A percentile compares a stretch with the other conserved stretches of the same genome.
phyloP scores from a whole-genome alignment of 2,329 filamentous ascomycete species.

The Neofusicoccum umdonicola region DNA sequence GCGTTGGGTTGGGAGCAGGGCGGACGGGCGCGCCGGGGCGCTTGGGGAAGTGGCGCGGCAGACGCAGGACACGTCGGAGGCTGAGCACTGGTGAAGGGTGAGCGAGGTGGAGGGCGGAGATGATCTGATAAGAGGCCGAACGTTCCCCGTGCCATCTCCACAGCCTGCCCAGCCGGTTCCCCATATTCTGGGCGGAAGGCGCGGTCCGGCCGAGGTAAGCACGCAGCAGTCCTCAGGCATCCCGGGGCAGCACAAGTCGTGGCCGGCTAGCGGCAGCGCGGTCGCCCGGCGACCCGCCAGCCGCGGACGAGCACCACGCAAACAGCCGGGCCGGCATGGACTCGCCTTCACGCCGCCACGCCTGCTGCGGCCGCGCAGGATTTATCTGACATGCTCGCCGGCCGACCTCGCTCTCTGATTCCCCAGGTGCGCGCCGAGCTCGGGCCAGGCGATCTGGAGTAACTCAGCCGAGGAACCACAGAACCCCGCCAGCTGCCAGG shows the following conservation, averaged over 20 bases:
- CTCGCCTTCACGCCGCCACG: too few relatives aligned
- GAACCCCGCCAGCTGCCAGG: slow-evolving; percentile 2
- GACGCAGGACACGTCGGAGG: not conserved
- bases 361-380: too few relatives aligned
- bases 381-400: too few relatives aligned
- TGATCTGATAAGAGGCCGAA: not conserved
- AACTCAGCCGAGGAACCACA: not conserved
- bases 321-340: too few relatives aligned
- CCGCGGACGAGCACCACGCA: too few relatives aligned
- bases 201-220: not conserved
- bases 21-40: not conserved
- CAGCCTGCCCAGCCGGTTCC: not conserved
- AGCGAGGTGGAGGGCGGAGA: not conserved
- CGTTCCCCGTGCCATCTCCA: not conserved
- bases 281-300: too few relatives aligned
- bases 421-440: not conserved
- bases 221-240: not conserved
- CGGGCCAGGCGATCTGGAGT: not conserved
- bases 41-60: too few relatives aligned
- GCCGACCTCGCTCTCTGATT: not conserved
- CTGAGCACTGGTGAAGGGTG: not conserved
- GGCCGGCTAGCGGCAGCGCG: too few relatives aligned
- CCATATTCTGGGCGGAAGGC: not conserved
- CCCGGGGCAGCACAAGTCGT: not conserved
- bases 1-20: not conserved